Conservation (phyloP, 176 grass and related monocot species). For the Rhynchospora breviuscula region DNA sequence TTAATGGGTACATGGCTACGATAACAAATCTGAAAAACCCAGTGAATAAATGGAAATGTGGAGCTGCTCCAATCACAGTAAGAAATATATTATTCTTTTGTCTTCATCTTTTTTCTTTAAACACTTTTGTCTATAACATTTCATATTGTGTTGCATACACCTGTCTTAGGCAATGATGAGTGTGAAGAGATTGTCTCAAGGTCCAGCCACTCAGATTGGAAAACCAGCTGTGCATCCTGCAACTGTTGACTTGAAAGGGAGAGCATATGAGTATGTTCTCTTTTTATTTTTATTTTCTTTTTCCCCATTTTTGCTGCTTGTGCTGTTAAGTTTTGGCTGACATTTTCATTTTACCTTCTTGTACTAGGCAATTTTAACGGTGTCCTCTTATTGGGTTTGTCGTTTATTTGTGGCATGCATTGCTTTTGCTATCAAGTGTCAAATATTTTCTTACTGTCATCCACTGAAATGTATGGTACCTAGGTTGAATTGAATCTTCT, state of each 20-base stretch:
- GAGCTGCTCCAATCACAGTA: conserved; percentile 94
- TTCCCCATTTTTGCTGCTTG: not conserved
- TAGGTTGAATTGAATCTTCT: not conserved
- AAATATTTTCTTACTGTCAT: not conserved
- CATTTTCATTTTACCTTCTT: not conserved
- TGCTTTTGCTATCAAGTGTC: not conserved
- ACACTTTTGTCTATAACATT: not conserved
- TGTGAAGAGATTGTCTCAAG: conserved; percentile 77
- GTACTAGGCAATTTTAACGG: not conserved
- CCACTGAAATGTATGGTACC: not conserved
- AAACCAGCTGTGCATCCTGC: conserved; percentile 95
- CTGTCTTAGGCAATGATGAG: conserved; percentile 87
- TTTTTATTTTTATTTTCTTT: not conserved
- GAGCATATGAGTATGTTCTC: conserved; percentile 82
- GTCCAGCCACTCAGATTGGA: conserved; percentile 67
- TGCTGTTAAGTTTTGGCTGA: not conserved
- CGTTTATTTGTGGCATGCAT: too few species aligned
- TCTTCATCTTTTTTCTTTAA: not conserved
- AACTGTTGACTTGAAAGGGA: conserved; percentile 84
- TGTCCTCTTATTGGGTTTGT: too few species aligned
- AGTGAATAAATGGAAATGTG: conserved; percentile 90
- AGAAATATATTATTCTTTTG: conserved; percentile 9
- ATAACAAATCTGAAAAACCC: conserved; percentile 97
- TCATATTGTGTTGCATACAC: not conserved
- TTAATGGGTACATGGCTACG: conserved; percentile 97